A percentile compares a stretch with the other conserved stretches of the same genome.
These are phyloP conservation scores for Canariomyces notabilis DNA, from an alignment of 2,329 filamentous ascomycete species.

Conservation along the genomic window DNA sequence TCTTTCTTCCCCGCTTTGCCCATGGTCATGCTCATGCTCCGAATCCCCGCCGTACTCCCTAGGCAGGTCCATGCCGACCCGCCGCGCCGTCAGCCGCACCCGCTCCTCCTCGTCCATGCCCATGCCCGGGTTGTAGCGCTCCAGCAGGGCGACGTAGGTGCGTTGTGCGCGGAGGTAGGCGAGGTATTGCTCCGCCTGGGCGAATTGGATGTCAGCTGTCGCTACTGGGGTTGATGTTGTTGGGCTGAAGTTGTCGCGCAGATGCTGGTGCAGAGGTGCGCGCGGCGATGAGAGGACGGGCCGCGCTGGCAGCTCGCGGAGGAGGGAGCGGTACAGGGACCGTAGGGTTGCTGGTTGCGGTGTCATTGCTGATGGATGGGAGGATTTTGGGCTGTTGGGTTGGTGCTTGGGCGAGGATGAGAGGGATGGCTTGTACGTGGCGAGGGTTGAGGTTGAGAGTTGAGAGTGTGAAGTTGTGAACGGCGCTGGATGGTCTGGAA, in stretches of 20 bases:
- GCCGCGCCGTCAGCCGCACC: slow-evolving; percentile 74
- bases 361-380: slow-evolving; percentile 27
- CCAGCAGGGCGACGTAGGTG: slow-evolving; percentile 72
- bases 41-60: slow-evolving; percentile 44
- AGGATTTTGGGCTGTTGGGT: not conserved
- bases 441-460: not conserved
- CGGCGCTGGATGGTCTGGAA: not conserved
- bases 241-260: slow-evolving; percentile 58
- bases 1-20: slow-evolving; percentile 2
- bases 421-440: not conserved
- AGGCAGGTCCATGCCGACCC: slow-evolving; percentile 88
- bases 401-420: not conserved
- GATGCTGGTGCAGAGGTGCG: slow-evolving; percentile 63
- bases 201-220: slow-evolving; percentile 24
- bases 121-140: slow-evolving; percentile 92
- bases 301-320: slow-evolving; percentile 81
- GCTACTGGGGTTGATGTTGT: not conserved
- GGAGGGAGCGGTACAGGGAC: slow-evolving; percentile 78
- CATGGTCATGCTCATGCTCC: not conserved
- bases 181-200: slow-evolving; percentile 69
- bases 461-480: not conserved
- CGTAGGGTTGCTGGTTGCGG: slow-evolving; percentile 49
- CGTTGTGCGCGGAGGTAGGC: slow-evolving; percentile 82
- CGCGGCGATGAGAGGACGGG: slow-evolving; percentile 51
- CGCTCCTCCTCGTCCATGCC: slow-evolving; percentile 81